Conservation (phyloP, 78 protist genomes). For the Dictyostelium brefeldianum region DNA sequence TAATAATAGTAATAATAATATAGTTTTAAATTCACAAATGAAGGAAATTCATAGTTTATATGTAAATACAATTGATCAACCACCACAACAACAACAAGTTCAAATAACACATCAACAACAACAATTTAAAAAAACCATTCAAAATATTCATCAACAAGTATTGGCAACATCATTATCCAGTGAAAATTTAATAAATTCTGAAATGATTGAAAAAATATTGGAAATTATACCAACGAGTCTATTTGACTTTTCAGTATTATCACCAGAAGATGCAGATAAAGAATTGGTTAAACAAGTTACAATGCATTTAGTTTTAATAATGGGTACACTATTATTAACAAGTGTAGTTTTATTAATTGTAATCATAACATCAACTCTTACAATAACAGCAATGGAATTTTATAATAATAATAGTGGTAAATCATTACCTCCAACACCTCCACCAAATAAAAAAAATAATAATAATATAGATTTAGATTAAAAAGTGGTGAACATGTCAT, state of each 20-base stretch:
- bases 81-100: neutral
- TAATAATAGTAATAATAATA: constrained; percentile 29
- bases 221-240: constrained; percentile 14
- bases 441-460: neutral
- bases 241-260: constrained; percentile 2
- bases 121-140: neutral
- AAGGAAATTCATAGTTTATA: constrained; percentile 19
- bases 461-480: neutral
- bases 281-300: constrained; percentile 67
- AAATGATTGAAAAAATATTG: constrained; percentile 23
- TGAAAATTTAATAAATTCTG: neutral
- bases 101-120: neutral
- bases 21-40: constrained; percentile 28
- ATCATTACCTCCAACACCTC: neutral
- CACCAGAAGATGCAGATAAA: constrained; percentile 66
- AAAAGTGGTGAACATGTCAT: no score
- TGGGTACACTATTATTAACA: constrained; percentile 57
- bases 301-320: constrained; percentile 28
- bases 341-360: constrained; percentile 48
- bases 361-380: constrained; percentile 39
- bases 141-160: constrained; percentile 17
- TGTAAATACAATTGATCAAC: neutral
- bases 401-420: constrained; percentile 24
- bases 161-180: constrained; percentile 8
- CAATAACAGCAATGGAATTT: constrained; percentile 30